Evolutionary conservation across 495 filamentous ascomycete genomes (phyloP).

Genomic region (Annulohypoxylon nitens): DNA sequence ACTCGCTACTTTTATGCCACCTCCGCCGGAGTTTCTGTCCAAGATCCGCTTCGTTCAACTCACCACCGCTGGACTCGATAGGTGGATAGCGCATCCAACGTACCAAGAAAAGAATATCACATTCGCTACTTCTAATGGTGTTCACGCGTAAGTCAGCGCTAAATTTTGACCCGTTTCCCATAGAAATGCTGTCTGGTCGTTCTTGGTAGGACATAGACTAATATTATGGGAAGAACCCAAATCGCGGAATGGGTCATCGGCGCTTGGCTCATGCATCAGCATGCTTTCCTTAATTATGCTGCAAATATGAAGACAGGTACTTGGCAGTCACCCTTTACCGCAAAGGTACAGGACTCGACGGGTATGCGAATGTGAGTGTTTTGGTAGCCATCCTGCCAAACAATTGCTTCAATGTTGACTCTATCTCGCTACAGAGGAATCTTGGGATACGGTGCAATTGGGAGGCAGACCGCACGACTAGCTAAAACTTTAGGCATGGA

Average conservation of each 20-base stretch:
- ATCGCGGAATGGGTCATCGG: conserved; percentile 63
- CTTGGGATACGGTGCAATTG: conserved; percentile 62
- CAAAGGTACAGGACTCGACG: conserved; percentile 46
- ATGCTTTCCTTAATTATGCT: conserved; percentile 48
- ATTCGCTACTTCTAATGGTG: conserved; percentile 52
- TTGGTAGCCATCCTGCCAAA: background rate
- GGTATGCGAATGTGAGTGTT: conserved; percentile 52
- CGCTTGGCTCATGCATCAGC: conserved; percentile 53
- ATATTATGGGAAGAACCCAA: conserved; percentile 48
- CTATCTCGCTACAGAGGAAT: conserved; percentile 49
- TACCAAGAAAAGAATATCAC: conserved; percentile 49
- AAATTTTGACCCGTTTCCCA: background rate
- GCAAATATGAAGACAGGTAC: conserved; percentile 33
- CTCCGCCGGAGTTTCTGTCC: conserved; percentile 43
- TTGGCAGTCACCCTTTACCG: conserved; percentile 36
- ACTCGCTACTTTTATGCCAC: conserved; percentile 36
- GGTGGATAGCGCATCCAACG: conserved; percentile 47
- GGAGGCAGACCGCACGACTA: conserved; percentile 76
- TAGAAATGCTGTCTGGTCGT: background rate
- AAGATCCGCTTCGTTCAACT: conserved; percentile 54
- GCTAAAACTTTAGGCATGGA: conserved; percentile 79
- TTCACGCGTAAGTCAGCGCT: conserved; percentile 35
- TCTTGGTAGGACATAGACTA: background rate
- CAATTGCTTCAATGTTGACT: background rate
- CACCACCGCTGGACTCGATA: conserved; percentile 51